Evolutionary conservation across 2,329 filamentous ascomycete genomes (phyloP).

Genomic region (Fusarium heterosporum): DNA sequence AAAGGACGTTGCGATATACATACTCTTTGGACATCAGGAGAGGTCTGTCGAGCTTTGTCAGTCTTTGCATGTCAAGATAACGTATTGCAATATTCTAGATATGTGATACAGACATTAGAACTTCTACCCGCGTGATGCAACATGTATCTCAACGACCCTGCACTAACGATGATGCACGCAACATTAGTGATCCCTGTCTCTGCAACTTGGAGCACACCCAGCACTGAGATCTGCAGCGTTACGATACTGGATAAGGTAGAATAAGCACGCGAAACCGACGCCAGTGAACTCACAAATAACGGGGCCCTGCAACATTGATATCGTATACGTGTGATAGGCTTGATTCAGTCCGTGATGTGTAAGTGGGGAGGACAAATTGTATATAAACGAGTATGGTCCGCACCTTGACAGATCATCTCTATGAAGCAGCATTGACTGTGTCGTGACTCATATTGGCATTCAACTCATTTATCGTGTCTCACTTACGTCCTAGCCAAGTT

Average conservation of each 20-base stretch:
- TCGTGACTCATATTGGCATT: not conserved
- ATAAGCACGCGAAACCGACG: constrained; percentile 12
- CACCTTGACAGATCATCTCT: not conserved
- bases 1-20: not conserved
- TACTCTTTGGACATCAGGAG: not conserved
- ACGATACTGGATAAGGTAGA: constrained; percentile 18
- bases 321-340: constrained; percentile 9
- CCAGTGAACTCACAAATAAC: constrained; percentile 1
- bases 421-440: constrained; percentile 9
- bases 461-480: not conserved
- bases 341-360: not conserved
- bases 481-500: not conserved
- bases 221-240: constrained; percentile 32
- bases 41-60: not conserved
- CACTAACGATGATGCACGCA: not conserved
- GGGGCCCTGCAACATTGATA: not conserved
- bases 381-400: constrained; percentile 27
- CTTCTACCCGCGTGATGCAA: constrained; percentile 9
- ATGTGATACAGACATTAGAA: not conserved
- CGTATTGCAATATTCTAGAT: not conserved
- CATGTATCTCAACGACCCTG: constrained; percentile 2
- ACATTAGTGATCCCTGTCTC: constrained; percentile 9
- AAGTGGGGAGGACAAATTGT: constrained; percentile 17
- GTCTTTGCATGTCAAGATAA: not conserved
- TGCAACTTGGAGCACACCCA: constrained; percentile 12